These are phyloP conservation scores for Theobroma cacao DNA, from an alignment of 345 rosid genomes.

Conservation along the genomic window DNA sequence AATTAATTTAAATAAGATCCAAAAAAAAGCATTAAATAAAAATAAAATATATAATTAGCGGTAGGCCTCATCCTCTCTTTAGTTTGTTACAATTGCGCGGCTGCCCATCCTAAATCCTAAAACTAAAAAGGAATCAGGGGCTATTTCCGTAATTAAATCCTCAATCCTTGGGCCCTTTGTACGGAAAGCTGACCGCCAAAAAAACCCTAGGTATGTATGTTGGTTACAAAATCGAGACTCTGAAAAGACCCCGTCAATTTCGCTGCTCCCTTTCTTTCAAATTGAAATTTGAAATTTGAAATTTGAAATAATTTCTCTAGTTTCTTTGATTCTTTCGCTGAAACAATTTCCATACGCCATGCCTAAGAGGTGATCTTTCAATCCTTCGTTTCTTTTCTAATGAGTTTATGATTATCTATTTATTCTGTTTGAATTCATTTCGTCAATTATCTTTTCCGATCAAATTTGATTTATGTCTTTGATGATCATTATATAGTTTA, in stretches of 20 bases:
- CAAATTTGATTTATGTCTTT: background rate
- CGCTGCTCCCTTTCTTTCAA: constrained; percentile 1
- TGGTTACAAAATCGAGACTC: background rate
- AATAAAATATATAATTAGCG: too few species aligned
- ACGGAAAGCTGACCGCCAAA: constrained; percentile 2
- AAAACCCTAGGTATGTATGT: background rate
- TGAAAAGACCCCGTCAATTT: constrained; percentile 3
- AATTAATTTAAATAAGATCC: too few species aligned
- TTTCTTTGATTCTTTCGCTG: background rate
- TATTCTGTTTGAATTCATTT: background rate
- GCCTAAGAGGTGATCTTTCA: background rate
- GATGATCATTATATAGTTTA: background rate
- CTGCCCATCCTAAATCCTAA: background rate
- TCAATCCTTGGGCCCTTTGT: background rate
- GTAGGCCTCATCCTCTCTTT: too few species aligned
- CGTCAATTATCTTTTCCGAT: background rate
- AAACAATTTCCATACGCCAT: background rate
- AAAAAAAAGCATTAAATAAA: too few species aligned
- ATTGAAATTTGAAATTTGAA: background rate
- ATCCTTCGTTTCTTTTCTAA: background rate
- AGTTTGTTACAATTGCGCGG: too few species aligned
- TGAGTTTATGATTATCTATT: background rate
- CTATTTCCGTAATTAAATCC: background rate
- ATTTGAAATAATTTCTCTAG: background rate
- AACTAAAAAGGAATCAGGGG: background rate